phyloP scores from a whole-genome alignment of 1,139 yeast genomes.

The Maudiozyma humilis region DNA sequence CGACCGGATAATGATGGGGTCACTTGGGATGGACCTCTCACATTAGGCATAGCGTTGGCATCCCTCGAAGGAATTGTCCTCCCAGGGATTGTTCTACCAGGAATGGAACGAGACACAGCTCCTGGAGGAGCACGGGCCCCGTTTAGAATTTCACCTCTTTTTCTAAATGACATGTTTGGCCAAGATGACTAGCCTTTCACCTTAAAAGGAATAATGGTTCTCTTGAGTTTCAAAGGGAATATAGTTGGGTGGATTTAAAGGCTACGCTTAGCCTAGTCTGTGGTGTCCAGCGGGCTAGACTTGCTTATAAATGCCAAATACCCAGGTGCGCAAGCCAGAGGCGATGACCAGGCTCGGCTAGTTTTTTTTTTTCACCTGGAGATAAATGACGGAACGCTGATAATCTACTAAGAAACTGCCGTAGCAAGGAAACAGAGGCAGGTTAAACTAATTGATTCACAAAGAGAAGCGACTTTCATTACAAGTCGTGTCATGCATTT shows the following conservation, averaged over 20 bases:
- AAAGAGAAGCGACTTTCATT: too few relatives aligned
- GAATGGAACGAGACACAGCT: constrained; percentile 15
- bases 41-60: background rate
- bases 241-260: too few relatives aligned
- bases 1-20: background rate
- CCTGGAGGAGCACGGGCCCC: constrained; percentile 23
- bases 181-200: too few relatives aligned
- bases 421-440: too few relatives aligned
- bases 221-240: too few relatives aligned
- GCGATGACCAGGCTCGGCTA: background rate
- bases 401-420: too few relatives aligned
- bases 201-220: background rate
- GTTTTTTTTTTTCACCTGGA: background rate
- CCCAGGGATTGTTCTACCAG: constrained; percentile 10
- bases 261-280: too few relatives aligned
- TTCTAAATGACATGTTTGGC: constrained; percentile 55
- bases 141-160: constrained; percentile 51
- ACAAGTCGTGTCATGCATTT: too few relatives aligned
- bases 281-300: too few relatives aligned
- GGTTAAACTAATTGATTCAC: too few relatives aligned
- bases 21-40: background rate
- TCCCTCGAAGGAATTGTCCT: constrained; percentile 5
- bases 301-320: constrained; percentile 5
- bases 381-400: too few relatives aligned
- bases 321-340: background rate